Evolutionary conservation across 805 yeast species (phyloP).

Genomic region (Candida montana): DNA sequence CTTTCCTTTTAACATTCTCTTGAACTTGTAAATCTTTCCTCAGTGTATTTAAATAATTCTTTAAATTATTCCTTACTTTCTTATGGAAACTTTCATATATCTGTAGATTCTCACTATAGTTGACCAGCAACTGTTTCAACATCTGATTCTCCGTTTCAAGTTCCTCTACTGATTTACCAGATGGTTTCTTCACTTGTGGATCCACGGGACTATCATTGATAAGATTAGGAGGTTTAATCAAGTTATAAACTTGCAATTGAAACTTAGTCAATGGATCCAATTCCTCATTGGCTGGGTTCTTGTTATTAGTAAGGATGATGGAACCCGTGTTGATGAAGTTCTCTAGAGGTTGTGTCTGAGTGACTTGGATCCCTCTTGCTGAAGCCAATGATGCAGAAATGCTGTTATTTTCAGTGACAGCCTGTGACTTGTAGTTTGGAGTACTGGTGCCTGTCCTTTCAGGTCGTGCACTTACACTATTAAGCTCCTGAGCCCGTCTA

Average conservation of each 20-base stretch:
- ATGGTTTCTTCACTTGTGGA: slow-evolving; percentile 1
- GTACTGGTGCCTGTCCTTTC: background rate
- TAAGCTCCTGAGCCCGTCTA: slow-evolving; percentile 28
- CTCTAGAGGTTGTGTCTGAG: background rate
- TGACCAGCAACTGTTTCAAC: slow-evolving; percentile 18
- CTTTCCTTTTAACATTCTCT: slow-evolving; percentile 30
- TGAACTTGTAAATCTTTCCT: slow-evolving; percentile 33
- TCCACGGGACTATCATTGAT: slow-evolving; percentile 1
- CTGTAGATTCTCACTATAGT: slow-evolving; percentile 20
- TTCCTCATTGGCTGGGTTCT: slow-evolving; percentile 4
- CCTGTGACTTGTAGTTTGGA: background rate
- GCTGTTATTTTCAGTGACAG: background rate
- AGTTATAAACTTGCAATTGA: slow-evolving; percentile 18
- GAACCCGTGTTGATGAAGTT: slow-evolving; percentile 1
- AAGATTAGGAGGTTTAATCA: slow-evolving; percentile 18
- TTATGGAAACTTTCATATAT: slow-evolving; percentile 20
- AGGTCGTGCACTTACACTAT: slow-evolving; percentile 7
- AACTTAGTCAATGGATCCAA: slow-evolving; percentile 21
- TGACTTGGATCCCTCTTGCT: slow-evolving; percentile 10
- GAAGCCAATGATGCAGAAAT: slow-evolving; percentile 10
- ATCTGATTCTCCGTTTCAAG: slow-evolving; percentile 27
- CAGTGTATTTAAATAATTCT: slow-evolving; percentile 26
- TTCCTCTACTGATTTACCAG: slow-evolving; percentile 26
- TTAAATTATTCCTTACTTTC: slow-evolving; percentile 23
- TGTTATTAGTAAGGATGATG: slow-evolving; percentile 3